Base-by-base conservation (phyloP, 257 asterid species). In the Eustoma russellianum region DNA sequence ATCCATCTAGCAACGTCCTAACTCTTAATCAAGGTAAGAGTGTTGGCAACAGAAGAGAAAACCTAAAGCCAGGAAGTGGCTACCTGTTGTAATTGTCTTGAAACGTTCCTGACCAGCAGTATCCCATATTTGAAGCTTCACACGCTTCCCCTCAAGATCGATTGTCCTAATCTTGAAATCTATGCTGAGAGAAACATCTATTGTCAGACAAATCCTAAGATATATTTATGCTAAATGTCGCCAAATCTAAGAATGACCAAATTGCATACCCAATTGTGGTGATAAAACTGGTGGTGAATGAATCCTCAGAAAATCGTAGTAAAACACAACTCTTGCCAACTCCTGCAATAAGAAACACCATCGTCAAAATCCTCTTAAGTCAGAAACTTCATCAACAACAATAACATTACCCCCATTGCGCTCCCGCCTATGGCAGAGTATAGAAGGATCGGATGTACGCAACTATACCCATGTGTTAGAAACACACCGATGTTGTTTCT, bases 21-120 rank as follows among this genome's bases (percentile, higher is more conserved):
- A 24, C 30, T 24, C 30, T 24, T 24, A 24, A 24, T 24, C 43
- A 38, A 38, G 43, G 43, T 38, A 38, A 2, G 7, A 38, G 7
- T 38, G 9, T 38, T 38, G 43, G 43, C 12, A 38, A 24, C 2
- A 38, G 11, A 38, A 8, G 7, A 0, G 43, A 38, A 38, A 38
- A 38, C 43, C 1, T 11, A 38, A 11, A 38, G 12, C 9, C 5
- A 38, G 43, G 43, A 38, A 38, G 43, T 38, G 1, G 43, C 43
- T 34, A 63, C 69, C 69, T 40, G 53, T 50, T 17, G 64, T 57
- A 38, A 64, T 64, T 44, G 63, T 64, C 33, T 57, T 53, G 45
- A 64, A 64, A 41, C 69, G 63, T 56, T 64, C 69, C 34, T 64
- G 63, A 17, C 69, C 69, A 50, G 69, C 69, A 9, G 63, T 64